A percentile compares a stretch with the other conserved stretches of the same genome.
phyloP scores from a whole-genome alignment of 2,329 filamentous ascomycete genomes.

The Colletotrichum destructivum region DNA sequence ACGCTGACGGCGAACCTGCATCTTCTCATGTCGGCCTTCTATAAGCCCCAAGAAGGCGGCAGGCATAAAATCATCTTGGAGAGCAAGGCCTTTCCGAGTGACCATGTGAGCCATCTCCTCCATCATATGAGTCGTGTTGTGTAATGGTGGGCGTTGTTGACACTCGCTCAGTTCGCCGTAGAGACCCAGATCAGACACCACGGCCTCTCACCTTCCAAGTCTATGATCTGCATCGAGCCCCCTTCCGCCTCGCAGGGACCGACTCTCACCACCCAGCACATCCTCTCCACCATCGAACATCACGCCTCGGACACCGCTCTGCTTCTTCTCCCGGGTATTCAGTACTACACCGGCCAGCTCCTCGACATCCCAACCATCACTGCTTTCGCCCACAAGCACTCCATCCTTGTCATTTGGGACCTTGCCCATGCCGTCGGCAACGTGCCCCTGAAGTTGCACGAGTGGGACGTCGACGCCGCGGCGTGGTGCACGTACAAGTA shows the following conservation, averaged over 20 bases:
- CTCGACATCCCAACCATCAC: conserved; percentile 89
- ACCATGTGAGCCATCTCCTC: conserved; percentile 72
- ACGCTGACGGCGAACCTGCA: conserved; percentile 85
- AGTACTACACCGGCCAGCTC: conserved; percentile 93
- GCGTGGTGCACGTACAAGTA: conserved; percentile 98
- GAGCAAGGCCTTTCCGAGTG: conserved; percentile 88
- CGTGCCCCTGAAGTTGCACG: conserved; percentile 83
- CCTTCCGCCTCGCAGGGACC: conserved; percentile 58
- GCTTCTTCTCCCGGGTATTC: conserved; percentile 86
- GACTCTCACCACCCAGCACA: conserved; percentile 79
- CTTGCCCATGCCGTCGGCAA: conserved; percentile 91
- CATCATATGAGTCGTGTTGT: background rate
- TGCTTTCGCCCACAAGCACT: conserved; percentile 78
- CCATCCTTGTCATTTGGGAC: conserved; percentile 87
- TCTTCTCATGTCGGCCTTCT: conserved; percentile 86
- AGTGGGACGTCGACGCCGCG: conserved; percentile 93
- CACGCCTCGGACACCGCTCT: conserved; percentile 82
- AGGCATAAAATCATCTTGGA: conserved; percentile 84
- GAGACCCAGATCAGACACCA: conserved; percentile 83
- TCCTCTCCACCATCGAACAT: conserved; percentile 80
- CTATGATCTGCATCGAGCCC: conserved; percentile 80
- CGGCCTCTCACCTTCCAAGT: conserved; percentile 72
- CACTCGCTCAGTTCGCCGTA: conserved; percentile 75
- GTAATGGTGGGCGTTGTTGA: background rate
- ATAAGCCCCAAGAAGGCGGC: conserved; percentile 70